Conservation (phyloP, 176 grass and related monocot species). For the Carex cristatella region DNA sequence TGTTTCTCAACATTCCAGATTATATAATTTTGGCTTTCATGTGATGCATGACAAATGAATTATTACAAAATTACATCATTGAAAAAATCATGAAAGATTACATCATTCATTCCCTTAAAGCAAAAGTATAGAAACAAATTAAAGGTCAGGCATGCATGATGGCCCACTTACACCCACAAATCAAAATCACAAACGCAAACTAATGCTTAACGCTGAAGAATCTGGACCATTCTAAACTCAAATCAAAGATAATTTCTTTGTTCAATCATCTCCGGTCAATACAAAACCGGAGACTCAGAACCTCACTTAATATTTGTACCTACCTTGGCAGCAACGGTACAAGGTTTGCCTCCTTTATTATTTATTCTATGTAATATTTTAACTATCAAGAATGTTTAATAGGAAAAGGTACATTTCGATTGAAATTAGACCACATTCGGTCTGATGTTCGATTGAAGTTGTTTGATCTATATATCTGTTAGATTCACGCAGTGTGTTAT, state of each 20-base stretch:
- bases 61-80: background rate
- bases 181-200: background rate
- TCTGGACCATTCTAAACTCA: background rate
- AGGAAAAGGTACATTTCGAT: background rate
- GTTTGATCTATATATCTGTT: too few species aligned
- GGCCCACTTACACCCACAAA: background rate
- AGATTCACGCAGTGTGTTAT: too few species aligned
- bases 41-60: background rate
- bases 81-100: background rate
- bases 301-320: background rate
- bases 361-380: background rate
- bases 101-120: background rate
- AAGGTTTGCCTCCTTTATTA: background rate
- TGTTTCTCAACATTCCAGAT: too few species aligned
- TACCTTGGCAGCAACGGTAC: background rate
- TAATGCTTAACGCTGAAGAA: slow-evolving; percentile 17
- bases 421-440: too few species aligned
- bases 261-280: background rate
- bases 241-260: background rate
- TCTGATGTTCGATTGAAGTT: too few species aligned
- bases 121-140: background rate
- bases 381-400: background rate
- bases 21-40: too few species aligned
- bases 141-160: background rate
- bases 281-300: background rate